Evolutionary conservation across 176 grass and related monocot species (phyloP).

Genomic region (Poa pratensis): DNA sequence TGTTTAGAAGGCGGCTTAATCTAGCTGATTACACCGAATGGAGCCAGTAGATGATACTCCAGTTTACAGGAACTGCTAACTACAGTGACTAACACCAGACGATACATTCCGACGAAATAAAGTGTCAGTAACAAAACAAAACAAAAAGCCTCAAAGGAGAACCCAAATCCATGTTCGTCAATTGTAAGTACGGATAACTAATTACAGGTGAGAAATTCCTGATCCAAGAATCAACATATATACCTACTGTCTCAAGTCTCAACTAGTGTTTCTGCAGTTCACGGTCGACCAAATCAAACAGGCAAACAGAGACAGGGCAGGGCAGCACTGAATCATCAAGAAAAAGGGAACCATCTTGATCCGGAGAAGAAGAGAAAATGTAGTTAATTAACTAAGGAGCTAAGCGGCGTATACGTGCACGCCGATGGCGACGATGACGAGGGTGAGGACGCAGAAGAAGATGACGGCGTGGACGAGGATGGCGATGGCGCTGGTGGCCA

Average conservation of each 20-base stretch:
- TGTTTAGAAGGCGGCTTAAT: background rate
- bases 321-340: background rate
- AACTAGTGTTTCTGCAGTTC: background rate
- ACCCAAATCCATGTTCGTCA: background rate
- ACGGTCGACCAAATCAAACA: background rate
- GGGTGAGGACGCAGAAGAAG: conserved; percentile 84
- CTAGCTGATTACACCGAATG: background rate
- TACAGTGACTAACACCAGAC: background rate
- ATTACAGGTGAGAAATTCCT: background rate
- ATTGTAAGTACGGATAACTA: background rate
- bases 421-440: conserved; percentile 78
- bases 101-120: background rate
- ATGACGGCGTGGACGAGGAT: conserved; percentile 85
- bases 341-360: background rate
- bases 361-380: background rate
- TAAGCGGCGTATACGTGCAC: conserved; percentile 80
- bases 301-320: background rate
- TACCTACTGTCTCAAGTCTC: background rate
- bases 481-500: conserved; percentile 76
- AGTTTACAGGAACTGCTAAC: background rate
- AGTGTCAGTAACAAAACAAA: conserved; percentile 2
- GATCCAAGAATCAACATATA: background rate
- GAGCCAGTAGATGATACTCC: background rate
- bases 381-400: background rate
- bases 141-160: background rate